Percentiles rank a stretch among this genome's conserved stretches.
These are phyloP conservation scores for Solanum paucissectum DNA, from an alignment of 257 asterid genomes.

Conservation along the genomic window DNA sequence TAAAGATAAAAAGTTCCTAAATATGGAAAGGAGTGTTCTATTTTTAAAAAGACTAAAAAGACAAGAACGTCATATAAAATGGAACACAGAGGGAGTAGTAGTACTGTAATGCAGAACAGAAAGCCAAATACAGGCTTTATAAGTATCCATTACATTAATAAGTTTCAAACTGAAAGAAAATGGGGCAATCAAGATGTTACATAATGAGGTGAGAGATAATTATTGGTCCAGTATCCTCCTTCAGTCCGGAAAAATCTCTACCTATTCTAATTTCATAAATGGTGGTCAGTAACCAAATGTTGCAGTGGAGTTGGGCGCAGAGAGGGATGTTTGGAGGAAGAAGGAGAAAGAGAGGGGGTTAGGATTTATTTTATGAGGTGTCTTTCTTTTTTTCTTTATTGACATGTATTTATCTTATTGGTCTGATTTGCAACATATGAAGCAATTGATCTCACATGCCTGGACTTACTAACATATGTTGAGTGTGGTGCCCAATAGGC, in stretches of 20 bases:
- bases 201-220: not conserved
- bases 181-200: not conserved
- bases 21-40: not conserved
- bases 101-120: not conserved
- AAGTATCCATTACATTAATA: not conserved
- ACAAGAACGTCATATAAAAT: not conserved
- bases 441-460: not conserved
- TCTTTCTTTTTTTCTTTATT: not conserved
- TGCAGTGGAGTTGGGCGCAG: not conserved
- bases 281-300: not conserved
- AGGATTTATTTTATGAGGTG: not conserved
- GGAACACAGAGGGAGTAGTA: not conserved
- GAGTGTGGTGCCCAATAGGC: not conserved
- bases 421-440: not conserved
- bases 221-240: not conserved
- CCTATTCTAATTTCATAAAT: not conserved
- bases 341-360: not conserved
- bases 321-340: not conserved
- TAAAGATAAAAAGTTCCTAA: not conserved
- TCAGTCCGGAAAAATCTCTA: not conserved
- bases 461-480: not conserved
- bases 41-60: not conserved
- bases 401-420: not conserved
- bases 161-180: not conserved
- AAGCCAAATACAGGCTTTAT: not conserved